Conservation (phyloP, 139 green algal genomes). For the Mesostigma viride region DNA sequence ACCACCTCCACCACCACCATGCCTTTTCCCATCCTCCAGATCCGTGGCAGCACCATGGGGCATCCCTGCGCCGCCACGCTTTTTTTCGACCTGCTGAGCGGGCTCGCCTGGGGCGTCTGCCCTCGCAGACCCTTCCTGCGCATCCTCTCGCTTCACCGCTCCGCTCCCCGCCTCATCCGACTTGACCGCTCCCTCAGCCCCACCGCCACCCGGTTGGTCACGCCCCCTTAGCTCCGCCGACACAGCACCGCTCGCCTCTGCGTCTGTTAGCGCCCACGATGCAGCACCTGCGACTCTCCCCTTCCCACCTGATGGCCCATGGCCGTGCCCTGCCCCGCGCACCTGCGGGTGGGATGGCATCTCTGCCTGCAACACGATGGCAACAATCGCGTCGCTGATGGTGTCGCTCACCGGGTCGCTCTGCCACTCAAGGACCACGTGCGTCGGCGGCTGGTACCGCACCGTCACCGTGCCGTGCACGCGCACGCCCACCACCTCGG, state of each 20-base stretch:
- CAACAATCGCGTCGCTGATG: conserved; percentile 84
- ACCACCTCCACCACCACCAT: too few species aligned
- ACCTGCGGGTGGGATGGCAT: too few species aligned
- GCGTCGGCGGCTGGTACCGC: conserved; percentile 15
- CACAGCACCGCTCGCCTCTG: not conserved
- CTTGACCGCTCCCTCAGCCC: not conserved
- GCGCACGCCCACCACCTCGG: too few species aligned
- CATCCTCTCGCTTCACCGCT: not conserved
- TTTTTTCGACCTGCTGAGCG: too few species aligned
- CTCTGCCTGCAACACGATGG: conserved; percentile 72
- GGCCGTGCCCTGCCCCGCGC: too few species aligned
- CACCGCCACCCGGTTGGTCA: not conserved
- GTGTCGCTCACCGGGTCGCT: conserved; percentile 69
- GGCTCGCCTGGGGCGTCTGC: too few species aligned
- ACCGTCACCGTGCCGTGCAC: conserved; percentile 33
- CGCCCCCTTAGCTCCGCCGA: not conserved
- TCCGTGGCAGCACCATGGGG: too few species aligned
- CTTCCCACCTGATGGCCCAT: not conserved
- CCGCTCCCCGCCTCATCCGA: not conserved
- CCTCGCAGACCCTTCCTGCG: not conserved
- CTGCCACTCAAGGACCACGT: conserved; percentile 80
- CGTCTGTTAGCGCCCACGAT: not conserved
- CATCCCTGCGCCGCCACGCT: too few species aligned
- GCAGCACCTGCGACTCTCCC: not conserved
- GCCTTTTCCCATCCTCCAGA: too few species aligned